phyloP scores from a whole-genome alignment of 1,139 yeast species.

The Candida dubliniensis region DNA sequence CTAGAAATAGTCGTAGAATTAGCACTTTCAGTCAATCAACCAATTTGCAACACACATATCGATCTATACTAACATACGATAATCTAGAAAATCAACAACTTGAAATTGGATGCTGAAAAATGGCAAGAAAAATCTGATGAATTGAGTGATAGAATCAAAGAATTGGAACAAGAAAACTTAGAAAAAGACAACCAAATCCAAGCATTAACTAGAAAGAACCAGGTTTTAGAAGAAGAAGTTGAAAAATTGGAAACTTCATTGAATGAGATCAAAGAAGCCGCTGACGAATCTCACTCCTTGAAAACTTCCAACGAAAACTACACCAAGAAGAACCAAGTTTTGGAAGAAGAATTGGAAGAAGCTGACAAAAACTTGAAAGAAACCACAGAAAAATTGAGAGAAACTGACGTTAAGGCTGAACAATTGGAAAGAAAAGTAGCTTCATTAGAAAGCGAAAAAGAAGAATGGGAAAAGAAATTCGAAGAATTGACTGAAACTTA shows the following conservation, averaged over 20 bases:
- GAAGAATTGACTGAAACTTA: slow-evolving; percentile 86
- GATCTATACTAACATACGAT: slow-evolving; percentile 15
- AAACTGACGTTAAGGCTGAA: slow-evolving; percentile 95
- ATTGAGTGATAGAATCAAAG: slow-evolving; percentile 75
- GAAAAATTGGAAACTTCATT: slow-evolving; percentile 84
- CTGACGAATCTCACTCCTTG: slow-evolving; percentile 89
- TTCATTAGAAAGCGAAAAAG: slow-evolving; percentile 89
- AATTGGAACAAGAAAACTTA: slow-evolving; percentile 84
- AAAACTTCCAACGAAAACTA: slow-evolving; percentile 88
- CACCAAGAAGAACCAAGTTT: slow-evolving; percentile 86
- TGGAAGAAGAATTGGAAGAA: slow-evolving; percentile 92
- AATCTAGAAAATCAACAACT: slow-evolving; percentile 75
- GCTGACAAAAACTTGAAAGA: slow-evolving; percentile 91
- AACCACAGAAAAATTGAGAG: slow-evolving; percentile 92
- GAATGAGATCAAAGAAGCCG: slow-evolving; percentile 79
- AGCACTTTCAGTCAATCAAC: no score
- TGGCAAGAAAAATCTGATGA: slow-evolving; percentile 98
- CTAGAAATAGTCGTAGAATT: no score
- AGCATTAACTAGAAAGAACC: slow-evolving; percentile 89
- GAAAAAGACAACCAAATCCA: slow-evolving; percentile 96
- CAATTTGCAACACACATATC: not conserved
- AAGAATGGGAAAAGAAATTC: slow-evolving; percentile 85
- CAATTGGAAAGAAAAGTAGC: slow-evolving; percentile 94
- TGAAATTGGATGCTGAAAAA: slow-evolving; percentile 91
- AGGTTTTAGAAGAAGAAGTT: slow-evolving; percentile 84